Evolutionary conservation across 2,329 filamentous ascomycete genomes (phyloP), one percentile per base, ranked within the genome.

Genomic region (Sordariomycetes sp.): DNA sequence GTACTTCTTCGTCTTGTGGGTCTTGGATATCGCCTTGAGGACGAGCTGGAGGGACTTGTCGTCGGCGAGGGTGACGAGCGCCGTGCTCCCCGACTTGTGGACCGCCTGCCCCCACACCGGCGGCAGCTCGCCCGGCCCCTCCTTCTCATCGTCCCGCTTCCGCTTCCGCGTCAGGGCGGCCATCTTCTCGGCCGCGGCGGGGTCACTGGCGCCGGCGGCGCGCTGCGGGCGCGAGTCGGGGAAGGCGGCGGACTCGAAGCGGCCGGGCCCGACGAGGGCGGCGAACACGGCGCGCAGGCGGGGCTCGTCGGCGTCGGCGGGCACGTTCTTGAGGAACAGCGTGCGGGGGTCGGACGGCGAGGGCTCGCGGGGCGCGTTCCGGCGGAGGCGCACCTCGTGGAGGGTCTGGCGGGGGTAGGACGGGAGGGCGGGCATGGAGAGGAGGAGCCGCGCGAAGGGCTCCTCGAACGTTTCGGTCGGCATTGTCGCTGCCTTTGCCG

Each of bases 301-400:
- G 1, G 77, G 71, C 59, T 90, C 86, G 4, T 90, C 95, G 60
- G 90, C 86, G 68, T 97, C 92, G 62, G 87, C 78, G 7, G 94
- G 94, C 1, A 95, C 75, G 66, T 99, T 97, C 62, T 92, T 88
- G n/a, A 96, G 69, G 72, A 96, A 99, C 20, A 99, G 79, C 61
- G 89, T 91, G 64, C 92, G 86, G 18, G 83, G 76, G 65, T 93
- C 88, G 70, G 88, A 81, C 58, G 81, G 77, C 8, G 87, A 88
- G 16, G 89, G 84, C 48, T 89, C 80, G 72, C 88, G 90, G 61
- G 93, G 91, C 53, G 86, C 80, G 72, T 97, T 92, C 58, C 84
- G 84, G 63, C 90, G 89, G 58, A 97, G 74, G 74, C 96, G 96
- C 66, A 97, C 77, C 72, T 92, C 90, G 74, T 97, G 94, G 55